These are phyloP conservation scores for Piper longum DNA, from an alignment of 164 flowering plant species.

Conservation along the genomic window DNA sequence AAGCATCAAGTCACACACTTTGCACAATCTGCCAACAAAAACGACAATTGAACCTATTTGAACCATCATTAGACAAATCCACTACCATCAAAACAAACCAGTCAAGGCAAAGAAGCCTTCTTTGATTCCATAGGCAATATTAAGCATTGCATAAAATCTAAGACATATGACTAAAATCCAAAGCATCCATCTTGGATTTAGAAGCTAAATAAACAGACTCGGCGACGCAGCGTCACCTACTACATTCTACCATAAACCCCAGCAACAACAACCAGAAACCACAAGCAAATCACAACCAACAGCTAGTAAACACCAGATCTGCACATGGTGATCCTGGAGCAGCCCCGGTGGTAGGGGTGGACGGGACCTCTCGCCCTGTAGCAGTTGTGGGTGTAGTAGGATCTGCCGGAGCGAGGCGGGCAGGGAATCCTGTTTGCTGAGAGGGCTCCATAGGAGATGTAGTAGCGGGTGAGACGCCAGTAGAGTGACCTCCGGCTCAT, in stretches of 20 bases:
- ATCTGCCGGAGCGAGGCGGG: constrained; percentile 73
- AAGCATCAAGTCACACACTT: too few relatives aligned
- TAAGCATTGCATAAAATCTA: too few relatives aligned
- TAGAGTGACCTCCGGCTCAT: constrained; percentile 37
- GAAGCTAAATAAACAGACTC: not conserved
- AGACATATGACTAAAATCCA: too few relatives aligned
- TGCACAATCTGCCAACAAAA: too few relatives aligned
- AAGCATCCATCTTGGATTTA: too few relatives aligned
- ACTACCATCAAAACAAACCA: too few relatives aligned
- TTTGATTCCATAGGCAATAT: too few relatives aligned
- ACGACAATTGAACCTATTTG: too few relatives aligned
- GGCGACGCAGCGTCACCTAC: not conserved
- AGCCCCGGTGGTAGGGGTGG: constrained; percentile 60
- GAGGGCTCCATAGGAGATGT: constrained; percentile 72
- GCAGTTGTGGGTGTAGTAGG: constrained; percentile 76
- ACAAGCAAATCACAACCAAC: too few relatives aligned
- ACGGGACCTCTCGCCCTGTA: constrained; percentile 39
- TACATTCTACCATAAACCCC: not conserved
- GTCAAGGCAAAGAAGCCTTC: too few relatives aligned
- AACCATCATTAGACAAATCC: too few relatives aligned
- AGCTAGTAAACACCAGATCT: constrained; percentile 12
- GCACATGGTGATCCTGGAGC: constrained; percentile 62
- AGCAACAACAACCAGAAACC: not conserved
- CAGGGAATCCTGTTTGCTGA: constrained; percentile 69
- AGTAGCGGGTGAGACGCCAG: constrained; percentile 33